Evolutionary conservation across 306 rosid genomes (phyloP), one percentile per base, ranked within the genome.

Genomic region (Hippophae rhamnoides): DNA sequence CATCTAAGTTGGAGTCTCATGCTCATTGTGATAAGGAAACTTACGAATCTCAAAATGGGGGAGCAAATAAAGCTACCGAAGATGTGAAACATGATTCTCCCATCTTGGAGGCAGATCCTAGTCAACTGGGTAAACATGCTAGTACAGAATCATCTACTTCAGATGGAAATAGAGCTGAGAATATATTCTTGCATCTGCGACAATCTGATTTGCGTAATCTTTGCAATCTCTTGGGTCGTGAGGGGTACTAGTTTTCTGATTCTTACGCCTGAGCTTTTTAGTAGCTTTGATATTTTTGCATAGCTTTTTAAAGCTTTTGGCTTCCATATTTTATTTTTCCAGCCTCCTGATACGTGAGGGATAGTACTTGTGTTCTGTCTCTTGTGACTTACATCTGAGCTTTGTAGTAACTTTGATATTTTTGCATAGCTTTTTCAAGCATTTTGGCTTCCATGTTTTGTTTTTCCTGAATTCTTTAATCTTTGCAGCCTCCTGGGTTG

Each of bases 401-500:
- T 27, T 27, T 27, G 18, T 27, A 27, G 38, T 27, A 27, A 3
- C 4, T 27, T 27, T 27, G 38, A 27, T 27, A 27, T 27, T 27
- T 27, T 27, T 27, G 38, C 2, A 27, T 27, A 27, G 38, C 38
- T 27, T 27, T 27, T 27, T 27, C 2, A 27, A 2, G 38, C 38
- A 3, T 27, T 27, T 27, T 27, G 4, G 4, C 38, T 27, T 27
- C 0, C 38, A 3, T 27, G 4, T 27, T 27, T 27, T 27, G 38
- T 27, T 27, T 27, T 27, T 27, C 38, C 4, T 27, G 38, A 27
- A 2, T 27, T 27, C 38, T 18, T 18, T 70, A 84, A 86, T 76
- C 80, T 93, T 68, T 86, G 95, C 75, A 76, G 69, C 65, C 89
- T 93, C 76, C 94, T 93, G 75, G 97, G 94, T 57, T 90, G 81